Evolutionary conservation across 345 rosid genomes (phyloP), one percentile per base, ranked within the genome.

Genomic region (Geranium rotundifolium): DNA sequence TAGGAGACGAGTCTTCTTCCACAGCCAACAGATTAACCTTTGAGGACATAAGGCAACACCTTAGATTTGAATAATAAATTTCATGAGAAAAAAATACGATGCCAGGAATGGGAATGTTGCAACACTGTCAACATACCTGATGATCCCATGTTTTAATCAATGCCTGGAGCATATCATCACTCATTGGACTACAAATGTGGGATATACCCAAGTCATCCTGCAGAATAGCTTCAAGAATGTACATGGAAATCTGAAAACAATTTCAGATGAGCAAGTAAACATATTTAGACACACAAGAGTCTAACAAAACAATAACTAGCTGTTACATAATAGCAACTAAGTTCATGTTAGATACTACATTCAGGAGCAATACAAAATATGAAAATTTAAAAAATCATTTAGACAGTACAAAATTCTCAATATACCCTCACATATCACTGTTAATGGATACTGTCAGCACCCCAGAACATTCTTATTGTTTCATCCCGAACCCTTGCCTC

Each of bases 211-310:
- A 31, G 10, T 20, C 58, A 19, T 29, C 65, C 19, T n/a, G 17
- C 54, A 67, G 29, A 19, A 67, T 54, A n/a, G 70, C 61, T 59
- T 67, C 70, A 4, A 67, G 54, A 31, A 61, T 60, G 65, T 67
- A 52, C 56, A 67, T 34, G 3, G 55, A 64, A 16, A 67, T 52
- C 70, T 67, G 55, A 60, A 30, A 55, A 61, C 50, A 41, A 41
- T 41, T 41, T 41, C 1, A 41, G 50, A 41, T 41, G 7, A 41
- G 4, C 50, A 41, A 3, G 50, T 41, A 41, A 41, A 41, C 50
- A 41, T 41, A 12, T 41, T 12, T 5, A 41, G 7, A 41, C 50
- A 41, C 10, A 41, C 50, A 41, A 41, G 1, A 41, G 1, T 3
- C 13, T 41, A 41, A 41, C n/a, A n/a, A n/a, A n/a, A 41, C 9